These are phyloP conservation scores for Colletotrichum karsti DNA, from an alignment of 2,329 filamentous ascomycete species.

Conservation along the genomic window DNA sequence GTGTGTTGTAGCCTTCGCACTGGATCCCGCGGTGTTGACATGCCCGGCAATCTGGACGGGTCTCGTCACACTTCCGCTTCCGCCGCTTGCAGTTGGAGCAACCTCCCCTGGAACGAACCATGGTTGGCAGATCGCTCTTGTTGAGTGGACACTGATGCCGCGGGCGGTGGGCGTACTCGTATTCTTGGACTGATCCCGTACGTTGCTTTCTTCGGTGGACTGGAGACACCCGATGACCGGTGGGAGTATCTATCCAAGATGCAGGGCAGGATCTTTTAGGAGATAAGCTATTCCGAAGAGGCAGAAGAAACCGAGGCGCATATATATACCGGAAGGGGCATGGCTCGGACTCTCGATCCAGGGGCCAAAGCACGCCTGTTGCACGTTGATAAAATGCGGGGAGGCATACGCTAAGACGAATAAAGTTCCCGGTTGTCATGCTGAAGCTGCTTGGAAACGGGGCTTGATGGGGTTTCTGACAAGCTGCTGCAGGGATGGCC, in stretches of 20 bases:
- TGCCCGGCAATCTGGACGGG: constrained; percentile 26
- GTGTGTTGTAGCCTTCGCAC: constrained; percentile 28
- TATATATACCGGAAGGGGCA: constrained; percentile 24
- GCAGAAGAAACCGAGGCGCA: constrained; percentile 12
- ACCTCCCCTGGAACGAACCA: constrained; percentile 28
- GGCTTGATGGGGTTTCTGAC: no score
- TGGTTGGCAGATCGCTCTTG: background rate
- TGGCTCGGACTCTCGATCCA: background rate
- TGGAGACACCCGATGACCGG: background rate
- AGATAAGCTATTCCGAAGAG: background rate
- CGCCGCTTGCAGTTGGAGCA: constrained; percentile 29
- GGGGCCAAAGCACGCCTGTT: background rate
- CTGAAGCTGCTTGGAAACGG: constrained; percentile 6
- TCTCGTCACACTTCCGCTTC: constrained; percentile 32
- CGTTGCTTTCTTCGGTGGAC: background rate
- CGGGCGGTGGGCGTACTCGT: background rate
- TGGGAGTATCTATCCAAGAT: background rate
- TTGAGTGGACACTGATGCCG: background rate
- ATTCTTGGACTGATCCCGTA: background rate
- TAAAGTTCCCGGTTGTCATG: background rate
- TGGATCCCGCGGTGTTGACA: constrained; percentile 21
- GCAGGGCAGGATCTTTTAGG: background rate
- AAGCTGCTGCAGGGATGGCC: background rate
- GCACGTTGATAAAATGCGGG: constrained; percentile 1
- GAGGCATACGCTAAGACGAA: background rate